Conservation (phyloP, 176 grass and related monocot species). For the Musa acuminata region DNA sequence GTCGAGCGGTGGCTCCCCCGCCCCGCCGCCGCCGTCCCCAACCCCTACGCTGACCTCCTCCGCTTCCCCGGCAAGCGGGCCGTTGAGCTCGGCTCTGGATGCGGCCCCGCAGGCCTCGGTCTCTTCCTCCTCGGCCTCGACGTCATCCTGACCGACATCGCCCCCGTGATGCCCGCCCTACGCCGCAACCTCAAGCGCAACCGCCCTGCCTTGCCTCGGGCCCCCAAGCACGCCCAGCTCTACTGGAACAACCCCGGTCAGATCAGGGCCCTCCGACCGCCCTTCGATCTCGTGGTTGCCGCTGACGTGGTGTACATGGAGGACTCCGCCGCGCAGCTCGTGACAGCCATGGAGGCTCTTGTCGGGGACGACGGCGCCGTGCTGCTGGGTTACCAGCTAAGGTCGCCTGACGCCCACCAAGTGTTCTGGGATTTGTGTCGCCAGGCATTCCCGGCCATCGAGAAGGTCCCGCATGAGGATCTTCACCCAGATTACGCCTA, state of each 20-base stretch:
- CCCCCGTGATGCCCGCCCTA: conserved; percentile 71
- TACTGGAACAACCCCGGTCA: conserved; percentile 74
- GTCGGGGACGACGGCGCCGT: conserved; percentile 51
- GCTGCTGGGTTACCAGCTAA: conserved; percentile 71
- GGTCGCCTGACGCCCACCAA: conserved; percentile 72
- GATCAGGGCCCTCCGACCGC: conserved; percentile 35
- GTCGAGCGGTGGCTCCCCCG: conserved; percentile 55
- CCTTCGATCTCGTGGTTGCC: conserved; percentile 71
- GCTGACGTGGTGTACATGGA: conserved; percentile 89
- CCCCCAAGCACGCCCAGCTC: conserved; percentile 61
- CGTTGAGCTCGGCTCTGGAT: conserved; percentile 70
- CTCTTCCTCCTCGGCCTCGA: conserved; percentile 69
- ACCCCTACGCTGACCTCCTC: conserved; percentile 69
- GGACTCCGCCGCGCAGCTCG: conserved; percentile 65
- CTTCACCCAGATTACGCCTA: conserved; percentile 69
- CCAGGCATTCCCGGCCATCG: conserved; percentile 47
- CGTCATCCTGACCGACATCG: conserved; percentile 77
- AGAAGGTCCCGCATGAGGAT: conserved; percentile 67
- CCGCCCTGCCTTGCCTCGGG: conserved; percentile 37
- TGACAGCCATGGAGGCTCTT: conserved; percentile 73
- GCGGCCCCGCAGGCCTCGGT: conserved; percentile 76
- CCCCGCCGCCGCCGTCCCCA: conserved; percentile 14
- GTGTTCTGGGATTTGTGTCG: conserved; percentile 60
- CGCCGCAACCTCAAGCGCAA: conserved; percentile 83
- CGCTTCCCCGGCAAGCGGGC: conserved; percentile 54